phyloP scores from a whole-genome alignment of 148 eudicot genomes.

The Fagopyrum tataricum region DNA sequence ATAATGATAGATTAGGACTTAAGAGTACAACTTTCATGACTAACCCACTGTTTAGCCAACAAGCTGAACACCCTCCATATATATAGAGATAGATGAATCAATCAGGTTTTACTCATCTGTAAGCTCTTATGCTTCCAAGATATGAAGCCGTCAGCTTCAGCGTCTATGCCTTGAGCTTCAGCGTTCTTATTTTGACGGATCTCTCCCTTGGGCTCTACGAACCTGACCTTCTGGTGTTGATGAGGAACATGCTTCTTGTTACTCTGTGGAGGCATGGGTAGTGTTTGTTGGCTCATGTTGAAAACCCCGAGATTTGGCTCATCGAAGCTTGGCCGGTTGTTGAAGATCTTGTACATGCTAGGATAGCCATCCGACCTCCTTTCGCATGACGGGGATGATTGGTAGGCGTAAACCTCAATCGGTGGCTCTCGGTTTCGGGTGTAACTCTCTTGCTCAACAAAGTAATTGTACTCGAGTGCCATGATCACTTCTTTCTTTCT shows the following conservation, averaged over 20 bases:
- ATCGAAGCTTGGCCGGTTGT: conserved; percentile 2
- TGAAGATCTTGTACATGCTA: conserved; percentile 12
- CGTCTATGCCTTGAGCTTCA: conserved; percentile 25
- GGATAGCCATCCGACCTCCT: conserved; percentile 11
- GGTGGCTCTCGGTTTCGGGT: neutral
- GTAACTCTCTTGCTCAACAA: neutral
- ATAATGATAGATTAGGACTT: neutral
- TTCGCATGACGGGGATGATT: neutral
- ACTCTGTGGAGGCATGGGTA: neutral
- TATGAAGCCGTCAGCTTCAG: conserved; percentile 43
- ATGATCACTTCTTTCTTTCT: neutral
- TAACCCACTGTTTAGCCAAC: too few relatives aligned
- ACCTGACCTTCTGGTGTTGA: conserved; percentile 24
- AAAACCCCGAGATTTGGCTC: neutral
- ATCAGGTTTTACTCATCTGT: neutral
- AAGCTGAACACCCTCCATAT: too few relatives aligned
- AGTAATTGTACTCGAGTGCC: conserved; percentile 1
- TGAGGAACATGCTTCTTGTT: neutral
- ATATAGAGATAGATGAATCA: too few relatives aligned
- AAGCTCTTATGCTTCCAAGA: conserved; percentile 26
- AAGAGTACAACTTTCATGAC: too few relatives aligned
- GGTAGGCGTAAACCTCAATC: neutral
- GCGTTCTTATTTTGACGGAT: neutral
- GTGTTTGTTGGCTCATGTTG: neutral
- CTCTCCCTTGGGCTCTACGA: conserved; percentile 15